Percentiles rank a stretch among this genome's conserved stretches.
These are phyloP conservation scores for Candida railenensis DNA, from an alignment of 805 yeast genomes.

Conservation along the genomic window DNA sequence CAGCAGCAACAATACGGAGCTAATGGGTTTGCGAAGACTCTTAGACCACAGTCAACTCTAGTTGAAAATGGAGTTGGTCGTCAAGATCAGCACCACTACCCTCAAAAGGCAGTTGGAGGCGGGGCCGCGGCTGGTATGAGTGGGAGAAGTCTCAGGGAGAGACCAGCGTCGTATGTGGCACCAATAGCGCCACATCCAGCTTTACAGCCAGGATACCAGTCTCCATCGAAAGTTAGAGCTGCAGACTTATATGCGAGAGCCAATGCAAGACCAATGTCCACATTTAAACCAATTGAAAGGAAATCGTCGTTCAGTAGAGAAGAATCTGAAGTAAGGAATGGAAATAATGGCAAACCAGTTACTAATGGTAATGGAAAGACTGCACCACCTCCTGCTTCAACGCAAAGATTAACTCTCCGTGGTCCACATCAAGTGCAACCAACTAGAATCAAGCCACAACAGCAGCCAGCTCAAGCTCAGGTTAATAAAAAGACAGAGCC, in stretches of 20 bases:
- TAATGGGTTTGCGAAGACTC: conserved; percentile 4
- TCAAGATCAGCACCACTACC: conserved; percentile 4
- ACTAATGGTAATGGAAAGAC: conserved; percentile 10
- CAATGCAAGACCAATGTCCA: conserved; percentile 38
- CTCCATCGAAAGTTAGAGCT: conserved; percentile 43
- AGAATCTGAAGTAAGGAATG: conserved; percentile 15
- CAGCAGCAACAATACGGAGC: background rate
- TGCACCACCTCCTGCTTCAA: conserved; percentile 7
- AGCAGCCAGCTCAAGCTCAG: no score
- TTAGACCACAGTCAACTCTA: background rate
- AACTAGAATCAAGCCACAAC: background rate
- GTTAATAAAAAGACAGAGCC: background rate
- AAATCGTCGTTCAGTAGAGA: conserved; percentile 60
- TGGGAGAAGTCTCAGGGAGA: conserved; percentile 26
- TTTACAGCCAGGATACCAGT: conserved; percentile 33
- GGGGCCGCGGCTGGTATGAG: conserved; percentile 21
- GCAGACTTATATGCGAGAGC: conserved; percentile 57
- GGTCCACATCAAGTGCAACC: conserved; percentile 1
- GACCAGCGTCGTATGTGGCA: conserved; percentile 24
- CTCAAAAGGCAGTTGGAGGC: conserved; percentile 12
- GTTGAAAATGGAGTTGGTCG: conserved; percentile 1
- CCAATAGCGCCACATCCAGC: conserved; percentile 42
- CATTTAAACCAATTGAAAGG: conserved; percentile 38
- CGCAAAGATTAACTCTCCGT: conserved; percentile 7
- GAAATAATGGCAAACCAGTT: conserved; percentile 7